phyloP scores from a whole-genome alignment of 192 early-diverging fungal species.

The Coemansia sp. region DNA sequence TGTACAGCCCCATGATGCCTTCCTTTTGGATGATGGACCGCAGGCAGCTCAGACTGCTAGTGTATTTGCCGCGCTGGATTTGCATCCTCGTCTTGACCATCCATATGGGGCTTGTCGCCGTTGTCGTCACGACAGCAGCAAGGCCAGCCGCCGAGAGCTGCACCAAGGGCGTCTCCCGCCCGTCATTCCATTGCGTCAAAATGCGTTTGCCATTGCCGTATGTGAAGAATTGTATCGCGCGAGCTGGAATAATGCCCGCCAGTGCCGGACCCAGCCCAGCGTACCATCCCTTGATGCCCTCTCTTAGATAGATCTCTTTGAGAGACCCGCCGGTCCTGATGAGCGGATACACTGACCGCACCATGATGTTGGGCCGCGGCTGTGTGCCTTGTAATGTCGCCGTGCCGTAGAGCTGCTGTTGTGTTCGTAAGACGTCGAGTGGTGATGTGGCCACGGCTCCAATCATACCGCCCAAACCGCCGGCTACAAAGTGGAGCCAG shows the following conservation, averaged over 20 bases:
- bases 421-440: constrained; percentile 91
- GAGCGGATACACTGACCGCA: constrained; percentile 29
- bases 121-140: constrained; percentile 74
- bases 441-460: constrained; percentile 89
- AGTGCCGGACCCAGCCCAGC: constrained; percentile 94
- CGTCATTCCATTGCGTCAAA: constrained; percentile 72
- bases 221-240: constrained; percentile 90
- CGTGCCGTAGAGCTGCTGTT: constrained; percentile 70
- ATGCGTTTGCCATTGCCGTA: constrained; percentile 88
- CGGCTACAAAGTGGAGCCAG: constrained; percentile 51
- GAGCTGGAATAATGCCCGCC: constrained; percentile 91
- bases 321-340: constrained; percentile 22
- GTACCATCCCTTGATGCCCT: constrained; percentile 84
- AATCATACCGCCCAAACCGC: constrained; percentile 67
- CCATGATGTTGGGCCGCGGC: neutral
- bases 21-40: constrained; percentile 69
- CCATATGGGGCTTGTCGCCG: constrained; percentile 96
- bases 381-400: neutral
- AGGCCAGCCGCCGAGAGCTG: constrained; percentile 76
- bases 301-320: constrained; percentile 64
- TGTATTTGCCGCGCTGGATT: constrained; percentile 68
- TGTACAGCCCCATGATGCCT: constrained; percentile 82
- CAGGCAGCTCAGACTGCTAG: constrained; percentile 77
- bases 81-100: constrained; percentile 96
- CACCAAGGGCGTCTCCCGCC: constrained; percentile 73